Percentiles rank a stretch among this genome's conserved stretches.
phyloP scores from a whole-genome alignment of 805 yeast species.

The Saccharomycopsis babjevae region DNA sequence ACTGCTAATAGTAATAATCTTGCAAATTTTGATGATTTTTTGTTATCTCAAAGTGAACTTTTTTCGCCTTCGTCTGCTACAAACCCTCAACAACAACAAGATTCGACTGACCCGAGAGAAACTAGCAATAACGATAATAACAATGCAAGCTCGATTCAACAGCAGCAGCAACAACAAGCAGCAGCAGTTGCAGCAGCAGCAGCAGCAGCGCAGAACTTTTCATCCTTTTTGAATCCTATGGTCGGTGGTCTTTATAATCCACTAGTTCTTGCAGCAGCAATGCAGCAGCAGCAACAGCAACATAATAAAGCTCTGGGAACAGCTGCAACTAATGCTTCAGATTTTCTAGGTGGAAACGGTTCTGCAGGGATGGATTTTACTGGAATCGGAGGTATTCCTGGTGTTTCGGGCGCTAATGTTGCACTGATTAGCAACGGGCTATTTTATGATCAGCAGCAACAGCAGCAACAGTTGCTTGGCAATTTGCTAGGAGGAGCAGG shows the following conservation, averaged over 20 bases:
- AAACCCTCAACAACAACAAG: slow-evolving; percentile 1
- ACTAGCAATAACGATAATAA: background rate
- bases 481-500: background rate
- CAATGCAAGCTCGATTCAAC: background rate
- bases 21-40: slow-evolving; percentile 33
- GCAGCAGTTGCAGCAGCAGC: slow-evolving; percentile 8
- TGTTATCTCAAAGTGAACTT: slow-evolving; percentile 43
- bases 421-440: background rate
- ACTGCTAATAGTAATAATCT: slow-evolving; percentile 8
- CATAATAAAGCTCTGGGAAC: background rate
- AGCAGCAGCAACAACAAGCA: background rate
- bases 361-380: background rate
- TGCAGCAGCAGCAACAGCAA: slow-evolving; percentile 1
- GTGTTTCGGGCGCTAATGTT: background rate
- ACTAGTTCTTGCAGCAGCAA: background rate
- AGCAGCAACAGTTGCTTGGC: slow-evolving; percentile 3
- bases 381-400: background rate
- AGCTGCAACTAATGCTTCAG: background rate
- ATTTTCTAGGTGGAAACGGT: background rate
- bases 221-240: slow-evolving; percentile 1
- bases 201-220: background rate
- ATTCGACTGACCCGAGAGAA: background rate
- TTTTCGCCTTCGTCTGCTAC: slow-evolving; percentile 26
- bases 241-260: slow-evolving; percentile 1
- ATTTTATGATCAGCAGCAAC: slow-evolving; percentile 2